Evolutionary conservation across 2,329 filamentous ascomycete genomes (phyloP), one percentile per base, ranked within the genome.

Genomic region (Phaeosphaeriaceae sp.): DNA sequence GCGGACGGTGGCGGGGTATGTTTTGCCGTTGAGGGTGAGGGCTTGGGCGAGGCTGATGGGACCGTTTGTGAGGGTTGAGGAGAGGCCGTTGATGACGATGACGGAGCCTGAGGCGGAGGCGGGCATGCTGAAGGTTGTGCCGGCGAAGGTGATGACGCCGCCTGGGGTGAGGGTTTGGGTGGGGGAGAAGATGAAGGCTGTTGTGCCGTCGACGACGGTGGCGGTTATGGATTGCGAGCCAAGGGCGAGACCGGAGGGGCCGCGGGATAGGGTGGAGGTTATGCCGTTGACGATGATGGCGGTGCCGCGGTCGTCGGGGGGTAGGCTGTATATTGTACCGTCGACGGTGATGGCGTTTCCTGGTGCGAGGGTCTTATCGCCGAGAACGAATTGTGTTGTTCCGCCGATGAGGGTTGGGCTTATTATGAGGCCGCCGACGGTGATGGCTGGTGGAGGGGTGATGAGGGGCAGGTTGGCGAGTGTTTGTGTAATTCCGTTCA

Each of bases 401-500:
- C 64, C 64, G 3, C 61, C 66, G 7, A 64, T 42, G 0, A 67
- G 46, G 5, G 62, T 66, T 7, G 67, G 61, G 7, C 58, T 47
- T 28, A 66, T 42, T 12, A 48, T 40, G 32, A 62, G 54, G 9
- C 56, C 60, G 15, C 56, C 56, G 8, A 68, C 51, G 0, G 61
- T 66, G 6, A 68, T 40, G 11, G 52, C 53, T 9, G 68, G 60
- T 15, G 54, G 30, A 21, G 18, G 36, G 8, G 61, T 64, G 13
- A 54, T 46, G 8, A 41, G 33, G 1, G 54, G 51, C 11, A 48
- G 55, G n/a, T 60, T 65, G 26, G 48, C 51, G 4, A 73, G 52
- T 2, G 63, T 66, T 18, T 64, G 58, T 2, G 66, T 65, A 4
- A 60, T 65, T 16, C 70, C 70, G 38, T 73, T 73, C 16, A 76